These are phyloP conservation scores for Aspergillus awamori DNA, from an alignment of 2,329 filamentous ascomycete genomes.

Conservation along the genomic window DNA sequence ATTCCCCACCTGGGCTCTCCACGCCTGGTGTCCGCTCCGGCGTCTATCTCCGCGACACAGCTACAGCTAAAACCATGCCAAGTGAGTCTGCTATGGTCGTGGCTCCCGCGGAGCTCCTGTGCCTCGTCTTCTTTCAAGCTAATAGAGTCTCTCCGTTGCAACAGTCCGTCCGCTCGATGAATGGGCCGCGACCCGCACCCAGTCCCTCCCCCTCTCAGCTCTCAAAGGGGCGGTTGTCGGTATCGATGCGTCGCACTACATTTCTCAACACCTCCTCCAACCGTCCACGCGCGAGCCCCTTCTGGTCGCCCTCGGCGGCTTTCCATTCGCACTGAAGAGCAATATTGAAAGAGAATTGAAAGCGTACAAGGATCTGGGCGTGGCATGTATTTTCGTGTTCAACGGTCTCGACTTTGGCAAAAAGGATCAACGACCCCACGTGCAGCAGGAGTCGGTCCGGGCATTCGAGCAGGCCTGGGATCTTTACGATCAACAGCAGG, in stretches of 20 bases:
- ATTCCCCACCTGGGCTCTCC: constrained; percentile 23
- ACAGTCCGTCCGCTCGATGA: constrained; percentile 57
- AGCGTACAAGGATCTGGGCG: constrained; percentile 67
- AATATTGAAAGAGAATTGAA: constrained; percentile 78
- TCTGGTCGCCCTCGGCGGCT: constrained; percentile 83
- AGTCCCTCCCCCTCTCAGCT: constrained; percentile 66
- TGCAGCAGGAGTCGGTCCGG: constrained; percentile 65
- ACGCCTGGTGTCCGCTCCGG: constrained; percentile 34
- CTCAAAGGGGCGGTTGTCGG: constrained; percentile 76
- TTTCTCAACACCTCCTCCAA: constrained; percentile 74
- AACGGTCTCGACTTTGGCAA: constrained; percentile 80
- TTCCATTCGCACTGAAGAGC: constrained; percentile 75
- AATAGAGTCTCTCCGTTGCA: constrained; percentile 5
- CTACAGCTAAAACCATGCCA: constrained; percentile 39
- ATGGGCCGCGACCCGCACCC: constrained; percentile 58
- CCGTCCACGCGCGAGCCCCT: constrained; percentile 79
- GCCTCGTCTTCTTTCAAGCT: constrained; percentile 6
- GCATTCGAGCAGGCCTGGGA: constrained; percentile 82
- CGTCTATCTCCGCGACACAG: constrained; percentile 26
- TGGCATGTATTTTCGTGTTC: constrained; percentile 88
- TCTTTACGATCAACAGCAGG: constrained; percentile 78
- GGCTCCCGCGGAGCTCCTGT: constrained; percentile 12
- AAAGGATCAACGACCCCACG: constrained; percentile 65
- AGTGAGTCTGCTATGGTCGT: constrained; percentile 32
- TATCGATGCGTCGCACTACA: constrained; percentile 87